Conservation (phyloP, 2,329 filamentous ascomycete species). For the Trichoderma sp. region DNA sequence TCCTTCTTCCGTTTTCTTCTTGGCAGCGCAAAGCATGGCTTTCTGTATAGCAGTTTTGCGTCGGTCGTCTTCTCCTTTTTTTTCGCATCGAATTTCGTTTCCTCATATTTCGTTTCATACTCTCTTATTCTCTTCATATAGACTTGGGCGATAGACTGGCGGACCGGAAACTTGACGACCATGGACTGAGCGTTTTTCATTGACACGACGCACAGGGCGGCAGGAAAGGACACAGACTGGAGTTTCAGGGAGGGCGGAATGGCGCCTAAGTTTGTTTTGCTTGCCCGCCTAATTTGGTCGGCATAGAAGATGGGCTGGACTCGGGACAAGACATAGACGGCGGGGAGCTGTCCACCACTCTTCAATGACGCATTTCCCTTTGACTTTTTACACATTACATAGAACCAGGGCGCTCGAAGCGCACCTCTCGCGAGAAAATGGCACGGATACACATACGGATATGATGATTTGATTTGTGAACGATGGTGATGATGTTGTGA, state of each 20-base stretch:
- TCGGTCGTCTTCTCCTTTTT: neutral
- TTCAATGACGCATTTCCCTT: slow-evolving; percentile 26
- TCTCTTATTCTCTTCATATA: slow-evolving; percentile 15
- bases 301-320: slow-evolving; percentile 17
- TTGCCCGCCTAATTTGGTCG: slow-evolving; percentile 15
- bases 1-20: slow-evolving; percentile 7
- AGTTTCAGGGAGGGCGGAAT: slow-evolving; percentile 21
- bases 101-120: slow-evolving; percentile 1
- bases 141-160: slow-evolving; percentile 30
- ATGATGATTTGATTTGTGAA: neutral
- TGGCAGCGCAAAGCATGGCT: neutral
- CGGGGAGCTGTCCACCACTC: slow-evolving; percentile 19
- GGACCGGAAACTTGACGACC: slow-evolving; percentile 26
- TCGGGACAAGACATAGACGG: slow-evolving; percentile 21
- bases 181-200: slow-evolving; percentile 26
- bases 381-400: slow-evolving; percentile 21
- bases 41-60: neutral
- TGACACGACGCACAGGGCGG: slow-evolving; percentile 16
- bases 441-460: slow-evolving; percentile 19
- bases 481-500: slow-evolving; percentile 3
- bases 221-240: slow-evolving; percentile 21
- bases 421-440: slow-evolving; percentile 22
- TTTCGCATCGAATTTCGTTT: neutral
- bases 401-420: slow-evolving; percentile 23
- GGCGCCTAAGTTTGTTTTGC: slow-evolving; percentile 21